These are phyloP conservation scores for Mortierella sp. DNA, from an alignment of 371 early-diverging fungal genomes.

Conservation along the genomic window DNA sequence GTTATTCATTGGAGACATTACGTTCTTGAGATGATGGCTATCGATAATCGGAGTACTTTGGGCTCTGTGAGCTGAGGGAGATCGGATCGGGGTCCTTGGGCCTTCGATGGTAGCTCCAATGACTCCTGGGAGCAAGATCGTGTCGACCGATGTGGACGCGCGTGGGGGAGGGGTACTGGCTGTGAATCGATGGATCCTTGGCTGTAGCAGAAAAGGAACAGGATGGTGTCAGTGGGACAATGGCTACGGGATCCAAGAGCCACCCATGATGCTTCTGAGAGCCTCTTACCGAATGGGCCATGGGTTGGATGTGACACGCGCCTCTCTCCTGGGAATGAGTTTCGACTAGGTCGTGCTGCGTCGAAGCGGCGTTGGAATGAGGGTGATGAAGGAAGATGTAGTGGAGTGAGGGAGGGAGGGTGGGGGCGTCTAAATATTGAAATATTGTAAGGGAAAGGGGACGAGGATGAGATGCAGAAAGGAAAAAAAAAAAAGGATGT, in stretches of 20 bases:
- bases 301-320: too few species aligned
- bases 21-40: too few species aligned
- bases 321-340: too few species aligned
- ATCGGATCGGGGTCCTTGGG: constrained; percentile 37
- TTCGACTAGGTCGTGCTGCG: not conserved
- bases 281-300: too few species aligned
- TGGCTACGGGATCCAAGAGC: too few species aligned
- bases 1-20: too few species aligned
- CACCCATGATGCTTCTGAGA: too few species aligned
- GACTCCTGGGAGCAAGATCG: constrained; percentile 37
- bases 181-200: too few species aligned
- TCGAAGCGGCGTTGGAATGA: not conserved
- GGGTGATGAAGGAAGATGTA: not conserved
- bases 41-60: not conserved
- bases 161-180: not conserved
- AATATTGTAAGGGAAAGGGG: not conserved
- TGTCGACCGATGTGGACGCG: constrained; percentile 27
- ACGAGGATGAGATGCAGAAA: not conserved
- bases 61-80: not conserved
- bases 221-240: too few species aligned
- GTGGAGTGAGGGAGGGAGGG: not conserved
- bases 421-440: not conserved
- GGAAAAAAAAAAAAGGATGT: too few species aligned
- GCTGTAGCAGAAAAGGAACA: too few species aligned
- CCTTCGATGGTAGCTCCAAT: constrained; percentile 44